Conservation (phyloP, 192 early-diverging fungal genomes). For the Linderina pennispora region DNA sequence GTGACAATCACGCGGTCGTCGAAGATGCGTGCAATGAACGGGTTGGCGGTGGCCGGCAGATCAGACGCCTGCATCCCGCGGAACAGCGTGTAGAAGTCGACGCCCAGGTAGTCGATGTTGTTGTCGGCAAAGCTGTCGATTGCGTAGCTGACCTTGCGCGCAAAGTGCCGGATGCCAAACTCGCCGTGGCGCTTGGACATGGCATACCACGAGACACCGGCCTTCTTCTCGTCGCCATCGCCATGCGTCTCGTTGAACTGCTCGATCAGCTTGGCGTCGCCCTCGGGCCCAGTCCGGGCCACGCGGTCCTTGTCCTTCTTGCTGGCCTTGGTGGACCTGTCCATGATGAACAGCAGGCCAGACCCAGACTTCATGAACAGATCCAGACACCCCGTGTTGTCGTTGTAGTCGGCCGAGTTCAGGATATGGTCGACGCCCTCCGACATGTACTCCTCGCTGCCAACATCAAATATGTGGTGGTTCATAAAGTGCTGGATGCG, state of each 20-base stretch:
- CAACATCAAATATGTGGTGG: constrained; percentile 66
- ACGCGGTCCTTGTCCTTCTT: constrained; percentile 38
- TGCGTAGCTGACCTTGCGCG: constrained; percentile 58
- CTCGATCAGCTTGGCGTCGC: constrained; percentile 27
- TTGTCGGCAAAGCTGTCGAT: constrained; percentile 60
- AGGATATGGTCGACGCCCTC: constrained; percentile 58
- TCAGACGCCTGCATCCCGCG: constrained; percentile 50
- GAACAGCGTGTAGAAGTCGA: constrained; percentile 83
- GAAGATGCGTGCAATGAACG: constrained; percentile 72
- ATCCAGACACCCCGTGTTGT: constrained; percentile 68
- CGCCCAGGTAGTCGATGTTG: constrained; percentile 71
- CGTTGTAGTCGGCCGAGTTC: constrained; percentile 51
- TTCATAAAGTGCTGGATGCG: constrained; percentile 73
- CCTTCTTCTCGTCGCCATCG: constrained; percentile 14
- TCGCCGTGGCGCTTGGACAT: constrained; percentile 28
- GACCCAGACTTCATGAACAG: constrained; percentile 65
- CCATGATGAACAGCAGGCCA: constrained; percentile 74
- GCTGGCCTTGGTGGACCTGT: constrained; percentile 51
- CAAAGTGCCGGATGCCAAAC: constrained; percentile 83
- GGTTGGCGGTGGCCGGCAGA: constrained; percentile 54
- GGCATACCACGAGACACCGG: constrained; percentile 19
- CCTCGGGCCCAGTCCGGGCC: constrained; percentile 28
- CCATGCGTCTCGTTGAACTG: constrained; percentile 33
- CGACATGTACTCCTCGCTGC: constrained; percentile 52
- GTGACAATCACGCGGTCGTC: constrained; percentile 64